Percentiles rank a stretch among this genome's conserved stretches.
Conservation (phyloP, 2,329 filamentous ascomycete species). For the Aspergillus ruber region DNA sequence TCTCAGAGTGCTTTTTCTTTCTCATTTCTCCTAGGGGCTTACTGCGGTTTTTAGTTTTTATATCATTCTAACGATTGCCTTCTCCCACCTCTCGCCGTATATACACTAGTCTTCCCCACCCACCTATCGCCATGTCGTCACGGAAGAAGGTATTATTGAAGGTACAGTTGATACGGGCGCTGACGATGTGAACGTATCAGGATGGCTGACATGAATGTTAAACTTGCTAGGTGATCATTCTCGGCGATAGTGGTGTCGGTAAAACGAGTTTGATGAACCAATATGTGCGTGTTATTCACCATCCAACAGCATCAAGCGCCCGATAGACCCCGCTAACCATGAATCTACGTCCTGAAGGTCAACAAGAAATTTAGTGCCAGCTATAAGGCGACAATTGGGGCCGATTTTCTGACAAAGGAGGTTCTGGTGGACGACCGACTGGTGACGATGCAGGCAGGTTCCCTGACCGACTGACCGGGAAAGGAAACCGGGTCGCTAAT, state of each 20-base stretch:
- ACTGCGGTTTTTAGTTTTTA: not conserved
- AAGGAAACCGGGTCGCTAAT: constrained; percentile 4
- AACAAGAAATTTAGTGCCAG: constrained; percentile 99
- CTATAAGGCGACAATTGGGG: constrained; percentile 99
- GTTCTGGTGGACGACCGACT: constrained; percentile 94
- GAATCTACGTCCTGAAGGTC: constrained; percentile 55
- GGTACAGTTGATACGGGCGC: constrained; percentile 46
- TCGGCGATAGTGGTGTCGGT: constrained; percentile 96
- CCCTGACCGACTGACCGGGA: not conserved
- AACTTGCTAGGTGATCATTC: constrained; percentile 77
- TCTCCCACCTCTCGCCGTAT: not conserved
- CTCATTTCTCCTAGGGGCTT: not conserved
- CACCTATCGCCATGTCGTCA: constrained; percentile 55
- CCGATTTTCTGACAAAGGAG: constrained; percentile 97
- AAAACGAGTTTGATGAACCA: constrained; percentile 99
- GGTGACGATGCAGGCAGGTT: constrained; percentile 89
- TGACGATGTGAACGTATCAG: not conserved
- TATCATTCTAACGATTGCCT: not conserved
- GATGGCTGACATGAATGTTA: constrained; percentile 7
- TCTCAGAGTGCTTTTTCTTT: not conserved
- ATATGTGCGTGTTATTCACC: constrained; percentile 67
- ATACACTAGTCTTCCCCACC: constrained; percentile 2
- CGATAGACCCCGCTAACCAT: constrained; percentile 11
- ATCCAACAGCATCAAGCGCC: not conserved
- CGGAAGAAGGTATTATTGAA: constrained; percentile 88